Evolutionary conservation across 1,284 basidiomycete genomes (phyloP), one percentile per base, ranked within the genome.

Genomic region (Thecaphora thlaspeos): DNA sequence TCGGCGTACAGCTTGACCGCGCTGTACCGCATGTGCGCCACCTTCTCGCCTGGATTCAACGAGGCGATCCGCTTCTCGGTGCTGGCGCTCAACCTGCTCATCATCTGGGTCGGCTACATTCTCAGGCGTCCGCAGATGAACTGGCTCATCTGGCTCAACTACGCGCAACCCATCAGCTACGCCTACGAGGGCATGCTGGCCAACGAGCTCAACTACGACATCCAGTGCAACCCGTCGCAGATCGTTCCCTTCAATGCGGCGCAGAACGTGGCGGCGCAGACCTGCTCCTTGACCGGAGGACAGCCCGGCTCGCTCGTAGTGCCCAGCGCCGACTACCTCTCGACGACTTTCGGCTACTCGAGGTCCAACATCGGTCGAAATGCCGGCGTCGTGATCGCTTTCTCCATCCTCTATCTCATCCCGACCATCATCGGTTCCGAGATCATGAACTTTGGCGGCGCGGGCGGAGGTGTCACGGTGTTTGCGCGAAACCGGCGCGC

Each of bases 131-230:
- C 59, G 2, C 50, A 56, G 43, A 61, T 61, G 59, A 57, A 56
- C 30, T 93, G 90, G 89, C 76, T 92, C 15, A 89, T 89, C 81
- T 91, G 90, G 89, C 60, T 70, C 60, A 59, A 48, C 46, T 70
- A 68, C 37, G 43, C 57, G 4, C 61, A 70, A 39, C 77, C 77
- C 17, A 75, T 90, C 43, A 80, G 84, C 12, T 93, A 91, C 80
- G 87, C 87, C 0, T 92, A 89, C 82, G 85, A 87, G 64, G 87
- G 84, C 1, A 81, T 85, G 44, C 47, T 73, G 19, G 43, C 59
- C 41, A 83, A 83, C 76, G 82, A 83, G 71, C 82, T 83, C 70
- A 58, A 64, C 41, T 54, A 52, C 32, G 55, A 51, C 26, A 64
- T 65, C 40, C 41, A 61, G 12, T 70, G 68, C 52, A 48, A 43